phyloP scores from a whole-genome alignment of 495 filamentous ascomycete species.

The Terfezia claveryi region DNA sequence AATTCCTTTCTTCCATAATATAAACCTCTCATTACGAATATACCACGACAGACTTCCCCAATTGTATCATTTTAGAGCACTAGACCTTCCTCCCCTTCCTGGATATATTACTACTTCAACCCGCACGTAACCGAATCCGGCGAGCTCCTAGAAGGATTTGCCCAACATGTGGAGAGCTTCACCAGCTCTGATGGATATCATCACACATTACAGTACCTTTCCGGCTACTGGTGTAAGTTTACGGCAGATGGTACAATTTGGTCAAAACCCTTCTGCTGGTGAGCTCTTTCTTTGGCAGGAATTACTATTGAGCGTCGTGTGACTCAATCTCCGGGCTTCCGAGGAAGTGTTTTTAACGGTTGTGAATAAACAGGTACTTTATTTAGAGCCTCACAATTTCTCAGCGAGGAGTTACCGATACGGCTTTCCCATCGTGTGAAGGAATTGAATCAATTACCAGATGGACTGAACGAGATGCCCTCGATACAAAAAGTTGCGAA shows the following conservation, averaged over 20 bases:
- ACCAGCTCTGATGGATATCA: constrained; percentile 86
- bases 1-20: too few species aligned
- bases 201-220: constrained; percentile 94
- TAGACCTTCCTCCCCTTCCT: too few species aligned
- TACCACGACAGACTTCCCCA: neutral
- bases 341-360: too few species aligned
- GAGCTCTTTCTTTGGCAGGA: constrained; percentile 11
- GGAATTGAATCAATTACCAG: constrained; percentile 77
- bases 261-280: constrained; percentile 75
- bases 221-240: constrained; percentile 91
- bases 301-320: too few species aligned
- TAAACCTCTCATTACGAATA: neutral
- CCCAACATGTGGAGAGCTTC: constrained; percentile 53
- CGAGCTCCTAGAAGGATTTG: constrained; percentile 1
- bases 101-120: too few species aligned
- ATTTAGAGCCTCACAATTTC: constrained; percentile 92
- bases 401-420: constrained; percentile 94
- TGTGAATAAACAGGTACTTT: constrained; percentile 44
- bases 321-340: too few species aligned
- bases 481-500: constrained; percentile 87
- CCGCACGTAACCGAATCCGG: neutral
- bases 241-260: constrained; percentile 98
- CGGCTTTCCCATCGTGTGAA: constrained; percentile 88
- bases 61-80: neutral
- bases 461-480: constrained; percentile 95